phyloP scores from a whole-genome alignment of 257 asterid genomes.

The Nicotiana sylvestris region DNA sequence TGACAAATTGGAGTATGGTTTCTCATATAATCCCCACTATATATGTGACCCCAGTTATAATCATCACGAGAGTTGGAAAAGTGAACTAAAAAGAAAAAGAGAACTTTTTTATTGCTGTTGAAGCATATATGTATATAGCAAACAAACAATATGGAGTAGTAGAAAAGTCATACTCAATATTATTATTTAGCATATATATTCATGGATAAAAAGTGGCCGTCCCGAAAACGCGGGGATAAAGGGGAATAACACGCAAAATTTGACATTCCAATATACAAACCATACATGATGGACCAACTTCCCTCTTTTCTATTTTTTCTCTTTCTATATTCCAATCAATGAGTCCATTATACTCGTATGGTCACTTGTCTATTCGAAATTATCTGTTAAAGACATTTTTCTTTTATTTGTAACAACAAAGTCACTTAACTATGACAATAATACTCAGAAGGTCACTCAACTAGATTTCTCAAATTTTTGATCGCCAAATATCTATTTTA shows the following conservation, averaged over 20 bases:
- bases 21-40: neutral
- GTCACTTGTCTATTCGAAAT: no score
- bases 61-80: neutral
- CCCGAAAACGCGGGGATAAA: conserved; percentile 10
- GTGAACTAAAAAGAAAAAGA: neutral
- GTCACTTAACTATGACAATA: no score
- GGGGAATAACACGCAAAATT: neutral
- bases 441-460: no score
- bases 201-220: neutral
- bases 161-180: neutral
- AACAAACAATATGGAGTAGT: neutral
- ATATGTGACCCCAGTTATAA: neutral
- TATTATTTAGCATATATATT: neutral
- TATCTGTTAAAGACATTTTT: no score
- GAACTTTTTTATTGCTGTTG: neutral
- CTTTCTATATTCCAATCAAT: no score
- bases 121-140: neutral
- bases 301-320: neutral
- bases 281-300: conserved; percentile 22
- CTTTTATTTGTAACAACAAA: no score
- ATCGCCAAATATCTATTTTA: no score
- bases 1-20: conserved; percentile 8
- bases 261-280: neutral
- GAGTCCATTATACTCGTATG: no score
- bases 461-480: no score